phyloP scores from a whole-genome alignment of 78 protist species.

The Planoprotostelium fungivorum region DNA sequence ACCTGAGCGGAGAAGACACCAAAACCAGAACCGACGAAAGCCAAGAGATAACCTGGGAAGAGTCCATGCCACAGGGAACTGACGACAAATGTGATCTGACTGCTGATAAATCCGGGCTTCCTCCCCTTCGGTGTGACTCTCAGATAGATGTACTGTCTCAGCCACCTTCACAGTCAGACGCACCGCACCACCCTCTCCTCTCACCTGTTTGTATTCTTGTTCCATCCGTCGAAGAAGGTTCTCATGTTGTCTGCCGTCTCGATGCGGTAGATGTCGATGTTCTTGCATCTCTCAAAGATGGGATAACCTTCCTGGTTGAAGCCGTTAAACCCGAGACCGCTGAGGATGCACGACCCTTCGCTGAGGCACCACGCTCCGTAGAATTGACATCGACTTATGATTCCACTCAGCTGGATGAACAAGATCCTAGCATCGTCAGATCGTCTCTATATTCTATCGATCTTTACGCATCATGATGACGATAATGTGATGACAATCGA shows the following conservation, averaged over 20 bases:
- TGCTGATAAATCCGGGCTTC: constrained; percentile 36
- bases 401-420: no score
- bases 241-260: constrained; percentile 49
- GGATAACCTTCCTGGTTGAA: constrained; percentile 10
- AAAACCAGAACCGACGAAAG: constrained; percentile 25
- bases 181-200: no score
- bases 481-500: no score
- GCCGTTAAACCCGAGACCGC: constrained; percentile 54
- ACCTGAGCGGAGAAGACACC: constrained; percentile 43
- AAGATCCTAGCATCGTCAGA: no score
- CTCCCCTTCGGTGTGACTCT: constrained; percentile 46
- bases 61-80: constrained; percentile 79
- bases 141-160: constrained; percentile 47
- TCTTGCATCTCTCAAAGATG: constrained; percentile 32
- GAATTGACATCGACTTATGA: constrained; percentile 41
- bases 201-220: constrained; percentile 38
- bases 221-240: constrained; percentile 51
- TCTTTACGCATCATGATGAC: no score
- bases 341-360: constrained; percentile 43
- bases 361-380: constrained; percentile 65
- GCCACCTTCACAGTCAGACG: constrained; percentile 58
- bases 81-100: constrained; percentile 28
- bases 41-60: constrained; percentile 66
- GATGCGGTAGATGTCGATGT: constrained; percentile 29
- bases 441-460: no score